phyloP scores from a whole-genome alignment of 768 basidiomycete genomes.

The Tricholoma sp. region DNA sequence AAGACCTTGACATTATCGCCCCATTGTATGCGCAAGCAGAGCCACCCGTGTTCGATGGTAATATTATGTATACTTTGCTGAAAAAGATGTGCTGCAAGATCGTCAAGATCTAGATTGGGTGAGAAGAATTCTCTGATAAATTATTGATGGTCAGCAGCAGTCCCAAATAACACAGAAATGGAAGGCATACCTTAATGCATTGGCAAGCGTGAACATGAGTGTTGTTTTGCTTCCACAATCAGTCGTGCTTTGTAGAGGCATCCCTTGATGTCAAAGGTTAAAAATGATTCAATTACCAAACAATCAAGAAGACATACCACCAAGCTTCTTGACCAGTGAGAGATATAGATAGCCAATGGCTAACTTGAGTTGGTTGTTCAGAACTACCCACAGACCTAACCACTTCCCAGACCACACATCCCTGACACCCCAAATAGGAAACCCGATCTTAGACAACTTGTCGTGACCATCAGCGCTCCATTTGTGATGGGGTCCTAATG shows the following conservation, averaged over 20 bases:
- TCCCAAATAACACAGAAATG: no score
- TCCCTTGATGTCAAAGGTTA: slow-evolving; percentile 15
- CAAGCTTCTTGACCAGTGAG: slow-evolving; percentile 7
- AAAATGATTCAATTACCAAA: not conserved
- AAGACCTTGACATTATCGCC: slow-evolving; percentile 24
- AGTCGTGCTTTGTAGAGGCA: slow-evolving; percentile 27
- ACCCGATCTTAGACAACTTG: slow-evolving; percentile 24
- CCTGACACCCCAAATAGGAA: slow-evolving; percentile 24
- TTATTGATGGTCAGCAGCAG: not conserved
- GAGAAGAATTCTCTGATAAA: not conserved
- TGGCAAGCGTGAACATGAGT: slow-evolving; percentile 21
- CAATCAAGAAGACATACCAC: not conserved
- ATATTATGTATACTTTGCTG: not conserved
- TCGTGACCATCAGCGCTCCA: no score
- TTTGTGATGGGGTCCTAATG: no score
- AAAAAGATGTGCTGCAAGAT: not conserved
- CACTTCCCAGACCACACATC: slow-evolving; percentile 25
- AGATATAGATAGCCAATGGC: slow-evolving; percentile 25
- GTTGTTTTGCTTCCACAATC: slow-evolving; percentile 28
- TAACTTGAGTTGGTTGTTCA: slow-evolving; percentile 21
- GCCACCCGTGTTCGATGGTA: slow-evolving; percentile 27
- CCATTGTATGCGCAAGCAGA: slow-evolving; percentile 19
- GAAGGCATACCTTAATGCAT: slow-evolving; percentile 19
- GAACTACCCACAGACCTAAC: slow-evolving; percentile 26
- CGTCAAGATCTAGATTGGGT: not conserved